Evolutionary conservation across 164 flowering plant genomes (phyloP).

Genomic region (Sextonia rubra): DNA sequence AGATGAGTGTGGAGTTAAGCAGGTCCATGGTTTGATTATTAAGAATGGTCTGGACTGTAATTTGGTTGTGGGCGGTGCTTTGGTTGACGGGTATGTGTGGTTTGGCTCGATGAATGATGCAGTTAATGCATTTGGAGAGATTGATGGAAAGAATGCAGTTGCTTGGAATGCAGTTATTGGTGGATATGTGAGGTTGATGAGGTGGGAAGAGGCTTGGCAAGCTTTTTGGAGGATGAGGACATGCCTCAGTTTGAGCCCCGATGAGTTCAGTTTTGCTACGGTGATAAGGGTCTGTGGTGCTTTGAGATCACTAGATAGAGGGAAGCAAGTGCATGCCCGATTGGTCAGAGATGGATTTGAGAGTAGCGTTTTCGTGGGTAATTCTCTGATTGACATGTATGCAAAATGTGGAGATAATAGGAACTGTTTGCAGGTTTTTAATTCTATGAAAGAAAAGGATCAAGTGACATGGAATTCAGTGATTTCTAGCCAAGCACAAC

Average conservation of each 20-base stretch:
- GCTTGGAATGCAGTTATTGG: slow-evolving; percentile 12
- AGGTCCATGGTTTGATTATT: slow-evolving; percentile 7
- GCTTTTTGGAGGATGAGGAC: background rate
- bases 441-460: slow-evolving; percentile 7
- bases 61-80: slow-evolving; percentile 8
- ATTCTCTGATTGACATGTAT: slow-evolving; percentile 67
- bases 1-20: slow-evolving; percentile 3
- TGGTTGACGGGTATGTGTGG: slow-evolving; percentile 13
- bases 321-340: slow-evolving; percentile 10
- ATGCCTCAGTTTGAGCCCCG: slow-evolving; percentile 6
- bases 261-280: slow-evolving; percentile 14
- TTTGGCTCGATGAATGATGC: slow-evolving; percentile 17
- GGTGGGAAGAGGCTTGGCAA: slow-evolving; percentile 9
- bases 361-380: slow-evolving; percentile 27
- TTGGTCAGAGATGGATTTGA: slow-evolving; percentile 2
- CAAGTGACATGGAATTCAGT: slow-evolving; percentile 15
- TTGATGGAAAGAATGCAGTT: slow-evolving; percentile 8
- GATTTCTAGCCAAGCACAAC: slow-evolving; percentile 8
- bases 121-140: slow-evolving; percentile 9
- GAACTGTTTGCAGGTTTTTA: slow-evolving; percentile 8
- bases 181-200: slow-evolving; percentile 4
- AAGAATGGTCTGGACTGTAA: slow-evolving; percentile 7
- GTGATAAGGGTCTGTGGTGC: slow-evolving; percentile 10
- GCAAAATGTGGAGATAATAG: slow-evolving; percentile 40
- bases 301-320: slow-evolving; percentile 4